Evolutionary conservation across 73 alveolate species (phyloP).

Genomic region (Tetrahymena elliotti): DNA sequence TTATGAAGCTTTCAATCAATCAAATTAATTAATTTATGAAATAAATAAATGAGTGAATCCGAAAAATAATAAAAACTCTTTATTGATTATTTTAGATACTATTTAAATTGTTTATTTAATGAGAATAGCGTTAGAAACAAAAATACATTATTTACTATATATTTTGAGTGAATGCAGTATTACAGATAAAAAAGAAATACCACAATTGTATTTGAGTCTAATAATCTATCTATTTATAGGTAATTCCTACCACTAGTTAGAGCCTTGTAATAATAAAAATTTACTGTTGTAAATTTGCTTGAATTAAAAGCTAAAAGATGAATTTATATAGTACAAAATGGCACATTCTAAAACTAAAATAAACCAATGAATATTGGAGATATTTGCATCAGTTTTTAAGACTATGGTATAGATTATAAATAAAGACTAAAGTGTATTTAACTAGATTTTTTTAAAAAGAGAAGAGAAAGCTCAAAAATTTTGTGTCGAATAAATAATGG

Average conservation of each 20-base stretch:
- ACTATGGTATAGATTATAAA: too few relatives aligned
- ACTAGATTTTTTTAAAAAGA: too few relatives aligned
- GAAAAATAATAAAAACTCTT: not conserved
- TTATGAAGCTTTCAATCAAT: too few relatives aligned
- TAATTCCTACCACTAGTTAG: not conserved
- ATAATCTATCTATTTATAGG: not conserved
- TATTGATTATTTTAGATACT: not conserved
- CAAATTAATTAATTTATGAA: too few relatives aligned
- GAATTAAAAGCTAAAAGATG: not conserved
- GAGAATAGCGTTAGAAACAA: not conserved
- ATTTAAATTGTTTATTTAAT: too few relatives aligned
- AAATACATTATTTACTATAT: not conserved
- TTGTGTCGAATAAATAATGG: too few relatives aligned
- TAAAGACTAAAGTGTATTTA: too few relatives aligned
- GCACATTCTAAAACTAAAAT: not conserved
- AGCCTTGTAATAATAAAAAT: not conserved
- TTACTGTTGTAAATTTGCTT: not conserved
- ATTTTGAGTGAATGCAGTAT: not conserved
- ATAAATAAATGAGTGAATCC: too few relatives aligned
- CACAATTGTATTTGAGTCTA: not conserved
- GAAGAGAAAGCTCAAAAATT: too few relatives aligned
- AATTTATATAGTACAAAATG: not conserved
- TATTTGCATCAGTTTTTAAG: not conserved
- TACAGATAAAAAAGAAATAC: not conserved
- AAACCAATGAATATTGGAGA: not conserved